A percentile compares a stretch with the other conserved stretches of the same genome.
Conservation (phyloP, 2,329 filamentous ascomycete genomes). For the Microsporum ferrugineum region DNA sequence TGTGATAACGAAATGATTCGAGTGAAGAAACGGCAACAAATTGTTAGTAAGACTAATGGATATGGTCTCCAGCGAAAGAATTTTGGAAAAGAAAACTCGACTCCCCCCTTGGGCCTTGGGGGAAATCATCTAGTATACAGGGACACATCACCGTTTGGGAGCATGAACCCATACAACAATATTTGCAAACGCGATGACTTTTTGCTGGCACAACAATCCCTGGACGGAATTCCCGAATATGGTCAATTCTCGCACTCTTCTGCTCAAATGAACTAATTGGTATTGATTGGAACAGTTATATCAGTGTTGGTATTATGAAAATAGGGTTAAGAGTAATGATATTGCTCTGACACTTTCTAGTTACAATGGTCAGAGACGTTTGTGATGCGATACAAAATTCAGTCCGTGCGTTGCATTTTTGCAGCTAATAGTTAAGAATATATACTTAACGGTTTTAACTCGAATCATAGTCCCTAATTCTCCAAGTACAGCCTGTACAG, state of each 20-base stretch:
- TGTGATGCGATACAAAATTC: not conserved
- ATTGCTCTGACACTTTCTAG: not conserved
- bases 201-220: not conserved
- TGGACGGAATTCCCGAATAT: not conserved
- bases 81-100: not conserved
- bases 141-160: not conserved
- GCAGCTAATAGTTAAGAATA: not conserved
- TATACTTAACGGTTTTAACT: no score
- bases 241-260: not conserved
- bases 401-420: not conserved
- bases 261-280: not conserved
- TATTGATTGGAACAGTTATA: not conserved
- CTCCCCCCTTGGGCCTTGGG: not conserved
- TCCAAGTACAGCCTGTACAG: not conserved
- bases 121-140: not conserved
- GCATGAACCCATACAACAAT: constrained; percentile 8
- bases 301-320: not conserved
- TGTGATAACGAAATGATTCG: not conserved
- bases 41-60: not conserved
- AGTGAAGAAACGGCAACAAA: not conserved
- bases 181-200: not conserved
- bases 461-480: no score
- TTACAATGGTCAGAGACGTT: not conserved
- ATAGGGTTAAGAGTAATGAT: not conserved
- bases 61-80: not conserved